Evolutionary conservation across 176 grass and related monocot species (phyloP), one percentile per base, ranked within the genome.

Genomic region (Ensete ventricosum): DNA sequence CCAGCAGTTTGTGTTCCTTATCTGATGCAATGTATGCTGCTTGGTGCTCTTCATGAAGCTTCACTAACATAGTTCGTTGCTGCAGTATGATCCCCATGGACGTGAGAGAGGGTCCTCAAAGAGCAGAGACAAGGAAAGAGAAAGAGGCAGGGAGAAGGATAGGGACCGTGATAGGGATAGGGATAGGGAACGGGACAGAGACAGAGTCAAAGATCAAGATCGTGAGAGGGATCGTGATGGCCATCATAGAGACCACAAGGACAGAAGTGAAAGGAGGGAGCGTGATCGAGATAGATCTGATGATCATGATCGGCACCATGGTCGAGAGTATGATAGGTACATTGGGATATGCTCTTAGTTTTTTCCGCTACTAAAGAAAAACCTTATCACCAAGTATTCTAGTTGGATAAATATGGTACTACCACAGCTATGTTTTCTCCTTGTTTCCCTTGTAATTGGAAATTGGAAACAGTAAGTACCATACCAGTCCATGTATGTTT

Each of bases 71-170:
- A 22, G 62, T 64, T 65, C 62, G 8, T 65, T 21, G 9, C 53
- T 80, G 11, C 63, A 87, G 81, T 78, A 69, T 0, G 83, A 88
- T 19, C 73, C 82, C 11, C 78, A 79, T 7, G 62, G 24, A 24
- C 62, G 24, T 11, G 87, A 92, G 76, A 84, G 84, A 50, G 76
- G 89, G n/a, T 89, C 87, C 53, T 92, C 89, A 0, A 96, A 92
- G 48, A 92, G 84, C 34, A 86, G 89, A 77, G 92, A 88, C 78
- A 92, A 72, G 81, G 92, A 88, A 20, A 88, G 79, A 62, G 92
- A 85, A 16, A 78, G 77, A 2, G 85, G 78, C 1, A 89, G 78
- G 78, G 81, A 86, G 23, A 96, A 80, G 64, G 85, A 91, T 12
- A 86, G 77, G 54, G 91, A 90, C 51, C 78, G 73, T 10, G 86